phyloP scores from a whole-genome alignment of 805 yeast genomes.

The Metschnikowia lachancei region DNA sequence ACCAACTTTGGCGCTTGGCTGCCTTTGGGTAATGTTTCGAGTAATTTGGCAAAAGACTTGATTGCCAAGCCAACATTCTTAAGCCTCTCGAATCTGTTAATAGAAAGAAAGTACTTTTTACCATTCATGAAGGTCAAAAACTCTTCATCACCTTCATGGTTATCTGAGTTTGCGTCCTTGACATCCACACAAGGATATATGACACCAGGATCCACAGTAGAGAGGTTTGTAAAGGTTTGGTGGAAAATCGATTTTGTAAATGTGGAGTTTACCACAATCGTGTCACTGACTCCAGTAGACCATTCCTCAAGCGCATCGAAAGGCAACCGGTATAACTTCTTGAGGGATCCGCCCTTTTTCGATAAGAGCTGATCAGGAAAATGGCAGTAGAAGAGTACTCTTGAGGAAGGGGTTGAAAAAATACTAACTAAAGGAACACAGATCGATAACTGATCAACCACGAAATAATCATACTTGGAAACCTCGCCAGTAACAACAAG shows the following conservation, averaged over 20 bases:
- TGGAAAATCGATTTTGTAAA: slow-evolving; percentile 74
- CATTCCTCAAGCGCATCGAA: slow-evolving; percentile 83
- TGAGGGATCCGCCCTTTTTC: slow-evolving; percentile 49
- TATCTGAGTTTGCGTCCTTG: slow-evolving; percentile 18
- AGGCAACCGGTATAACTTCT: slow-evolving; percentile 70
- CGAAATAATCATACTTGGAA: slow-evolving; percentile 59
- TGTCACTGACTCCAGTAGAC: slow-evolving; percentile 73
- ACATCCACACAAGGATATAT: slow-evolving; percentile 78
- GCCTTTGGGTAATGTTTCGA: slow-evolving; percentile 28
- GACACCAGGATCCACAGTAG: slow-evolving; percentile 48
- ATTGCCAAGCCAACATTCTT: slow-evolving; percentile 81
- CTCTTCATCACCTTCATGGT: slow-evolving; percentile 28
- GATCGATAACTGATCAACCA: slow-evolving; percentile 86
- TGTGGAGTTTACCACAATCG: slow-evolving; percentile 79
- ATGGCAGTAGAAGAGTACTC: slow-evolving; percentile 86
- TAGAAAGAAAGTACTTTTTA: slow-evolving; percentile 56
- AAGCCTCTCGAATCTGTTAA: slow-evolving; percentile 86
- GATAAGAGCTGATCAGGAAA: slow-evolving; percentile 89
- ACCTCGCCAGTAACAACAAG: slow-evolving; percentile 50
- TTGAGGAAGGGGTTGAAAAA: slow-evolving; percentile 40
- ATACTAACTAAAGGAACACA: slow-evolving; percentile 69
- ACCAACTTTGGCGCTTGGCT: slow-evolving; percentile 48
- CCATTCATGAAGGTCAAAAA: slow-evolving; percentile 35
- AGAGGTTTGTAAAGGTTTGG: slow-evolving; percentile 52
- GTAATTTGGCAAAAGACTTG: slow-evolving; percentile 54